Evolutionary conservation across 495 filamentous ascomycete genomes (phyloP).

Genomic region (Penicillium ochrochloron): DNA sequence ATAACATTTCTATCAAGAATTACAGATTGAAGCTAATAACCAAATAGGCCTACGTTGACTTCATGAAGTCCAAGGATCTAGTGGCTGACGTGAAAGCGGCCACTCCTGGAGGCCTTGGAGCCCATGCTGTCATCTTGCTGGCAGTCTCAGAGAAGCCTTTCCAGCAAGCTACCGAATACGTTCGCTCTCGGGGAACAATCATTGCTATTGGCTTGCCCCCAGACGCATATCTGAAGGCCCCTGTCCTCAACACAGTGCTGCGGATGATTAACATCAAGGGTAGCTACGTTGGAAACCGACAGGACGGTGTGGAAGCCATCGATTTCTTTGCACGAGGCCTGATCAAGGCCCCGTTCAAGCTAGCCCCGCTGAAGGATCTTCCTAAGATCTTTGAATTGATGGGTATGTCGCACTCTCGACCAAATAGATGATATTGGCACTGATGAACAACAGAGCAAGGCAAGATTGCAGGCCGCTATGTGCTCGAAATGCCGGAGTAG

Average conservation of each 20-base stretch:
- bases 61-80: slow-evolving; percentile 67
- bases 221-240: slow-evolving; percentile 73
- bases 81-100: slow-evolving; percentile 78
- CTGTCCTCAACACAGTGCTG: slow-evolving; percentile 83
- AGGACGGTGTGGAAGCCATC: slow-evolving; percentile 81
- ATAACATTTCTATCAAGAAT: no score
- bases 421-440: background rate
- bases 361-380: slow-evolving; percentile 73
- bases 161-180: slow-evolving; percentile 87
- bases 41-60: slow-evolving; percentile 69
- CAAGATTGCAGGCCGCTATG: slow-evolving; percentile 20
- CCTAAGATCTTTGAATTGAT: slow-evolving; percentile 75
- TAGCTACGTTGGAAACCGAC: slow-evolving; percentile 85
- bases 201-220: slow-evolving; percentile 86
- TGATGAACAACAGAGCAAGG: slow-evolving; percentile 16
- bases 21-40: slow-evolving; percentile 7
- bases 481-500: slow-evolving; percentile 20
- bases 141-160: slow-evolving; percentile 88
- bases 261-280: slow-evolving; percentile 91
- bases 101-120: slow-evolving; percentile 77
- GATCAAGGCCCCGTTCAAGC: slow-evolving; percentile 86
- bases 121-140: slow-evolving; percentile 83
- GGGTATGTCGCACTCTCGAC: slow-evolving; percentile 38
- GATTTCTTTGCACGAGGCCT: slow-evolving; percentile 83
- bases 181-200: slow-evolving; percentile 77